Conservation (phyloP, 2,329 filamentous ascomycete genomes). For the Colletotrichum graminicola region DNA sequence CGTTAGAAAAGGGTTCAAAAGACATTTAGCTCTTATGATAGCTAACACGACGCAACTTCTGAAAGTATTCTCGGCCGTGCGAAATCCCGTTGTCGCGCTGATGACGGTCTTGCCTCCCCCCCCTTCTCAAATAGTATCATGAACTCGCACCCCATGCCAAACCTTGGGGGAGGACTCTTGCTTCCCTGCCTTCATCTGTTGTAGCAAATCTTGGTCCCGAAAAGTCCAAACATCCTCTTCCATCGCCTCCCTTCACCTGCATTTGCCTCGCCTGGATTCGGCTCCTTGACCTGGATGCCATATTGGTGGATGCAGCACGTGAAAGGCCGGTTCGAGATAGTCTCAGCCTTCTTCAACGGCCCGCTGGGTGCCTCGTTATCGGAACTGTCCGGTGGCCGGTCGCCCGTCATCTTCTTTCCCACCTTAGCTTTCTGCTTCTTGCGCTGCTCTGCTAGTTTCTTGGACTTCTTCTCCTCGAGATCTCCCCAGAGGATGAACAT, state of each 20-base stretch:
- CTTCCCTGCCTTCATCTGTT: neutral
- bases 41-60: constrained; percentile 31
- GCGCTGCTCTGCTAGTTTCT: constrained; percentile 49
- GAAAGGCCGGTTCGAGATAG: constrained; percentile 70
- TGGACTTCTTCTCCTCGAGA: constrained; percentile 76
- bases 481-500: constrained; percentile 89
- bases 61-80: neutral
- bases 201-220: constrained; percentile 69
- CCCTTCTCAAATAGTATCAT: neutral
- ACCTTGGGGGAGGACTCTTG: neutral
- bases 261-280: constrained; percentile 57
- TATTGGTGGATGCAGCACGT: constrained; percentile 79
- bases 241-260: constrained; percentile 64
- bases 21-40: constrained; percentile 27
- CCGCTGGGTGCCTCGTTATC: constrained; percentile 46
- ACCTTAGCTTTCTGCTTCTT: constrained; percentile 42
- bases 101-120: neutral
- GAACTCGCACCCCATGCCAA: neutral
- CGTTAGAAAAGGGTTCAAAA: constrained; percentile 34
- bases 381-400: constrained; percentile 56
- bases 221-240: constrained; percentile 74
- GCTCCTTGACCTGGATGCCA: constrained; percentile 64
- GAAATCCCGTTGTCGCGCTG: neutral
- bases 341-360: constrained; percentile 13
- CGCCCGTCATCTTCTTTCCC: constrained; percentile 30